Base-by-base conservation (phyloP, 352 stramenopile species). In the Phytophthora ramorum region DNA sequence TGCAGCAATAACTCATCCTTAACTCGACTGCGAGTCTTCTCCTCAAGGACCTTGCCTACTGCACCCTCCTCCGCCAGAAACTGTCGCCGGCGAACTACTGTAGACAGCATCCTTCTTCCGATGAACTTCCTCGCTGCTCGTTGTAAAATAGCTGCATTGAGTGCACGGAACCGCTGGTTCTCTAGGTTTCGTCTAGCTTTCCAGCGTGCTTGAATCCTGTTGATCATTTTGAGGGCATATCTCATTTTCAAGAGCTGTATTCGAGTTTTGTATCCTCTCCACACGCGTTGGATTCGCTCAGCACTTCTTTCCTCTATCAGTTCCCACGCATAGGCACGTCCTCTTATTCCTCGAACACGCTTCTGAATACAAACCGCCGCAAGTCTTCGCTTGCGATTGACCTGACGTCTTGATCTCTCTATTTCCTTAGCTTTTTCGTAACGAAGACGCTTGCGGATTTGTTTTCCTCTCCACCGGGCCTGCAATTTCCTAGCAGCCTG, bases 1-100 rank as follows among this genome's bases (percentile, higher is more conserved):
- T 93, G 85, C 4, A 93, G 37, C 35, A 93, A 37, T 13, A 93
- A 44, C 7, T 93, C 83, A 46, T 89, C 72, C 19, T 83, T 76
- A 6, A 88, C 63, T 19, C 76, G 78, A 24, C 52, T 64, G 0
- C 72, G 69, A 10, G 82, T 91, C 1, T 61, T 55, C 30, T 81
- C 76, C 43, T 91, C 64, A 4, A 90, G 52, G 5, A 75, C 64
- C 10, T 79, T 74, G 9, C 82, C 84, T 69, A 90, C 76, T 20
- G 67, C 75, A 7, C 76, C 55, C 44, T 91, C 78, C 38, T 92
- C 82, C 6, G 71, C 48, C 4, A 91, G 63, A 45, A 75, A 76
- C 32, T 92, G 84, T 5, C 83, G 81, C 2, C 79, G 61, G 9
- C 59, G 66, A 38, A 91, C 76, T 20, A 66, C 69, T 16, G 40